Percentiles rank a stretch among this genome's conserved stretches.
Evolutionary conservation across 371 early-diverging fungal species (phyloP).

Genomic region (Mortierella sp.): DNA sequence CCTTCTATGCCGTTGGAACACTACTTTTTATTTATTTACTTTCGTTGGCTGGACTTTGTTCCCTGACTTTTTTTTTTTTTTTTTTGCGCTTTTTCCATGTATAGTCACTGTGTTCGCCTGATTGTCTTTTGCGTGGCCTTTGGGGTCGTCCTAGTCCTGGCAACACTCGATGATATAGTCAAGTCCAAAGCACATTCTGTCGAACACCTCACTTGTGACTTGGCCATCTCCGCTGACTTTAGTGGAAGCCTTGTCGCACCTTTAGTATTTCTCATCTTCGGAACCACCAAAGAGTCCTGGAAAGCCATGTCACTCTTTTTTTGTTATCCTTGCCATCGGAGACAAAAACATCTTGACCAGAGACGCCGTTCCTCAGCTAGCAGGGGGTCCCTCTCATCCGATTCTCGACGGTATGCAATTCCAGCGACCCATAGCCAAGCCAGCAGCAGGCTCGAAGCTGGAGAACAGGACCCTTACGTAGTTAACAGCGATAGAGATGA

Average conservation of each 20-base stretch:
- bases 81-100: not conserved
- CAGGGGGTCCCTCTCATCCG: no score
- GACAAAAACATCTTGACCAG: no score
- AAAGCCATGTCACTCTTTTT: slow-evolving; percentile 7
- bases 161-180: slow-evolving; percentile 18
- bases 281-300: slow-evolving; percentile 26
- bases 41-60: not conserved
- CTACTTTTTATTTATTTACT: not conserved
- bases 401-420: no score
- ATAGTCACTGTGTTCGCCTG: slow-evolving; percentile 34
- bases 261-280: slow-evolving; percentile 28
- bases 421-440: no score
- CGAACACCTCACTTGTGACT: not conserved
- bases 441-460: no score
- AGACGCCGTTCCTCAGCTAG: no score
- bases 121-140: slow-evolving; percentile 25
- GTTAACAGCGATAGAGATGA: no score
- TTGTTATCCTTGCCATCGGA: not conserved
- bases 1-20: not conserved
- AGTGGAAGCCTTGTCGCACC: slow-evolving; percentile 32
- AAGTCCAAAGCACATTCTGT: not conserved
- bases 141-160: slow-evolving; percentile 18
- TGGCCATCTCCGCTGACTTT: slow-evolving; percentile 20
- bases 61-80: not conserved
- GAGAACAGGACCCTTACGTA: no score